Evolutionary conservation across 2,329 filamentous ascomycete species (phyloP).

Genomic region (Ceratocystis destructans): DNA sequence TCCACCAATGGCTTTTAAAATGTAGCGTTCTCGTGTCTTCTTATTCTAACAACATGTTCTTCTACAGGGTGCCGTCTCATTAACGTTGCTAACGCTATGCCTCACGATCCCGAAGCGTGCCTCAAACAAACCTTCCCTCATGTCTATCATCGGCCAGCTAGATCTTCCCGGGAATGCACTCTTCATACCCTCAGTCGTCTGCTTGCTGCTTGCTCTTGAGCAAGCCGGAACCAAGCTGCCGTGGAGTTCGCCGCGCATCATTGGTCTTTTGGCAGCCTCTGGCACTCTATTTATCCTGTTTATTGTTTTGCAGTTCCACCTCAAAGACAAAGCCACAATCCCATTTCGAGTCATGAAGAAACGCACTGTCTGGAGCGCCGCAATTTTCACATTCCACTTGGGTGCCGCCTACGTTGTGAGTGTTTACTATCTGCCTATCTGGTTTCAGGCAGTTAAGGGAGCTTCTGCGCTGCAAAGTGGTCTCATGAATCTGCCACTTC

Average conservation of each 20-base stretch:
- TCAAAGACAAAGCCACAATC: slow-evolving; percentile 32
- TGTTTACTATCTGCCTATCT: slow-evolving; percentile 28
- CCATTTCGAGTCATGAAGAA: slow-evolving; percentile 31
- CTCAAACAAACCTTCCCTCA: slow-evolving; percentile 19
- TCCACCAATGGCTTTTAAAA: background rate
- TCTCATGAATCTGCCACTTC: slow-evolving; percentile 27
- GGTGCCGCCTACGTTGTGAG: slow-evolving; percentile 25
- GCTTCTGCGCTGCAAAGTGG: slow-evolving; percentile 27
- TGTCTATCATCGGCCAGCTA: slow-evolving; percentile 23
- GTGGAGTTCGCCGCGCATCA: slow-evolving; percentile 20
- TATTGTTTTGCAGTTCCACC: slow-evolving; percentile 28
- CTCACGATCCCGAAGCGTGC: slow-evolving; percentile 18
- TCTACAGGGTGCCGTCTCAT: slow-evolving; percentile 13
- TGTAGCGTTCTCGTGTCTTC: background rate
- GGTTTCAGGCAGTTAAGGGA: slow-evolving; percentile 29
- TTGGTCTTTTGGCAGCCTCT: slow-evolving; percentile 26
- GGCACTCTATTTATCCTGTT: slow-evolving; percentile 27
- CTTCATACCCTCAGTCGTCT: slow-evolving; percentile 24
- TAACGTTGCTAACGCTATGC: slow-evolving; percentile 8
- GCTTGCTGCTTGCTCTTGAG: slow-evolving; percentile 31
- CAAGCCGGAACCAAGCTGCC: slow-evolving; percentile 26
- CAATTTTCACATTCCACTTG: slow-evolving; percentile 29
- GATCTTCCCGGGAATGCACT: slow-evolving; percentile 23
- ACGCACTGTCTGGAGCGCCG: slow-evolving; percentile 29
- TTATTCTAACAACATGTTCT: background rate